These are phyloP conservation scores for Coffea humblotiana DNA, from an alignment of 305 asterid genomes.

Conservation along the genomic window DNA sequence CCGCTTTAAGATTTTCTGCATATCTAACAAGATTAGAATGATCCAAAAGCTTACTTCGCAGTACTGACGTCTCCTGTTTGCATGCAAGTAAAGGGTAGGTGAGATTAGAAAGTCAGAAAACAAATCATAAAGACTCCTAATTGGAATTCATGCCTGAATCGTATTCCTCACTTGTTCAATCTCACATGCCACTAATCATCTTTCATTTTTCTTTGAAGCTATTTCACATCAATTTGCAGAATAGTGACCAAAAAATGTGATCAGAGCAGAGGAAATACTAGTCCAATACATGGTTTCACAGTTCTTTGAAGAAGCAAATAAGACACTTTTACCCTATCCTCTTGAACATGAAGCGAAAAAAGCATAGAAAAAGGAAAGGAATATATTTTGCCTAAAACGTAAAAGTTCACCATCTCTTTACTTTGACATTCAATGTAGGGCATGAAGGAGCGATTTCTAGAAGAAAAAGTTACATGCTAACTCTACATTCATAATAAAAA, in stretches of 20 bases:
- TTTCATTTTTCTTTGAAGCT: background rate
- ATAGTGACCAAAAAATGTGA: background rate
- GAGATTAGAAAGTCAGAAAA: background rate
- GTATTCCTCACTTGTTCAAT: background rate
- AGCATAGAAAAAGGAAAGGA: too few relatives aligned
- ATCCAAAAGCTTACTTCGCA: conserved; percentile 69
- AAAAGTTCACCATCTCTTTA: background rate
- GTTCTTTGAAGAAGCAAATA: background rate
- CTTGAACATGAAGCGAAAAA: too few relatives aligned
- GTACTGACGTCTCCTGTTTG: conserved; percentile 74
- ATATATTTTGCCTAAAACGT: too few relatives aligned
- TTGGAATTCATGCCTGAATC: background rate
- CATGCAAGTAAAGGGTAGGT: conserved; percentile 12
- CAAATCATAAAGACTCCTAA: background rate
- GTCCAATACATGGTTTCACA: background rate
- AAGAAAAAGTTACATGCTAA: background rate
- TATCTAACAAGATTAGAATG: conserved; percentile 69
- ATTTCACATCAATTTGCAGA: too few relatives aligned
- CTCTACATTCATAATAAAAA: background rate
- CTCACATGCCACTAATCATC: background rate
- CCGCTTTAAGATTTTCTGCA: conserved; percentile 61
- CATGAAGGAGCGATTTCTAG: background rate
- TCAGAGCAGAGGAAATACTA: background rate
- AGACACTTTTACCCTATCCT: background rate
- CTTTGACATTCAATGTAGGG: background rate